phyloP scores from a whole-genome alignment of 106 monocot genomes.

The Dendrobium nobile region DNA sequence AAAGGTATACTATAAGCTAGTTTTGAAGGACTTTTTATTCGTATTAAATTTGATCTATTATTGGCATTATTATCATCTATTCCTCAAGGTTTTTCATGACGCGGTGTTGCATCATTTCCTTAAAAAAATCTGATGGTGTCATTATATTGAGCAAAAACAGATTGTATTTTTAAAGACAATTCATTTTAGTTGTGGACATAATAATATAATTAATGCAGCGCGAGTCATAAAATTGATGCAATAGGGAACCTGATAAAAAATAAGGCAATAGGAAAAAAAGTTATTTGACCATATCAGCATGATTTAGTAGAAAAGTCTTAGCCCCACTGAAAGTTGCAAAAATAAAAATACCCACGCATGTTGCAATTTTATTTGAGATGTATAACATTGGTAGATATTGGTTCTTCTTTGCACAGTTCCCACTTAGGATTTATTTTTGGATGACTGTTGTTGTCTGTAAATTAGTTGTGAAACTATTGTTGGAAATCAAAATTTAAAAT shows the following conservation, averaged over 20 bases:
- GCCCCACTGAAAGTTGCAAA: background rate
- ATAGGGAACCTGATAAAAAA: background rate
- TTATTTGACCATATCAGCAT: background rate
- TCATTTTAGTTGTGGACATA: background rate
- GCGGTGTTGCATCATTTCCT: background rate
- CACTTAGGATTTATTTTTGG: background rate
- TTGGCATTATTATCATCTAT: background rate
- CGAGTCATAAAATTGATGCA: background rate
- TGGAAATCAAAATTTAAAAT: too few species aligned
- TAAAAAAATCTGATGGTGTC: background rate
- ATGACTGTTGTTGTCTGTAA: too few species aligned
- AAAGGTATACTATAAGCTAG: conserved; percentile 36
- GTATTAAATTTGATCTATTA: background rate
- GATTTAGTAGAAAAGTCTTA: background rate
- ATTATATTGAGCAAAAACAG: background rate
- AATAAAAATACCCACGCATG: background rate
- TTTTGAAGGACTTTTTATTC: background rate
- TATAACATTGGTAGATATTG: background rate
- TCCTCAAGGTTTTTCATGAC: background rate
- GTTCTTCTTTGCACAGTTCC: background rate
- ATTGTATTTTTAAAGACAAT: background rate
- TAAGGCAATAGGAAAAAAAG: background rate
- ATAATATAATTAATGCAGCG: too few species aligned
- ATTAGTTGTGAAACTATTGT: too few species aligned
- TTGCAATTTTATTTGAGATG: background rate